Base-by-base conservation (phyloP, 345 rosid species). In the Litchi chinensis region DNA sequence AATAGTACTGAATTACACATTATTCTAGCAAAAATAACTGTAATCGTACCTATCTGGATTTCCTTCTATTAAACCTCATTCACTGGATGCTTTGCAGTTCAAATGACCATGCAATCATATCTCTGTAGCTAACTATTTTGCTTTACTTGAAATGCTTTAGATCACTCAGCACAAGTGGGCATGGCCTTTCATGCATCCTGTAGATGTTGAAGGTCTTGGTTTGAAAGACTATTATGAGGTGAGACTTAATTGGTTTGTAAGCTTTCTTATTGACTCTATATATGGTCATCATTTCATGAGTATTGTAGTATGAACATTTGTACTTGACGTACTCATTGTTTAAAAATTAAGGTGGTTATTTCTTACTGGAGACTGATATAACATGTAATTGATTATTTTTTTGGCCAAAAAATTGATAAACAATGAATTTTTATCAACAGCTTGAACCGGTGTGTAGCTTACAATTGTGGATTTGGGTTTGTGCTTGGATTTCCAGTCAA, bases 151-250 rank as follows among this genome's bases (percentile, higher is more conserved):
- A 41, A 41, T 59, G 28, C 81, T 56, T 59, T 88, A 93, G 97
- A 79, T 93, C 77, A 86, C 91, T 59, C 89, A 83, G 85, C 95
- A 89, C 84, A 88, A 85, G 81, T 91, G 93, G 97, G 97, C 93
- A 40, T 82, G 82, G 88, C 97, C 95, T 64, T 93, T 93, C 71
- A 66, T 84, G 92, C 77, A 90, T 74, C 97, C 97, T 52, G 97
- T 93, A 48, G 97, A 93, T 82, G 95, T 91, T 70, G 65, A 84
- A 81, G 91, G 95, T 71, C 95, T 91, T 76, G 89, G 88, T 73
- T 88, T 93, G 84, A 80, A 90, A 80, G 97, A 93, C 83, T 93
- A 93, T 85, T 79, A 86, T 63, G 84, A 93, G 95, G 95, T 91
- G 50, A 71, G 19, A 40, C 65, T 16, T 44, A 7, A n/a, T 40